Percentiles rank a stretch among this genome's conserved stretches.
Evolutionary conservation across 441 rosid genomes (phyloP).

Genomic region (Croton laevigatus): DNA sequence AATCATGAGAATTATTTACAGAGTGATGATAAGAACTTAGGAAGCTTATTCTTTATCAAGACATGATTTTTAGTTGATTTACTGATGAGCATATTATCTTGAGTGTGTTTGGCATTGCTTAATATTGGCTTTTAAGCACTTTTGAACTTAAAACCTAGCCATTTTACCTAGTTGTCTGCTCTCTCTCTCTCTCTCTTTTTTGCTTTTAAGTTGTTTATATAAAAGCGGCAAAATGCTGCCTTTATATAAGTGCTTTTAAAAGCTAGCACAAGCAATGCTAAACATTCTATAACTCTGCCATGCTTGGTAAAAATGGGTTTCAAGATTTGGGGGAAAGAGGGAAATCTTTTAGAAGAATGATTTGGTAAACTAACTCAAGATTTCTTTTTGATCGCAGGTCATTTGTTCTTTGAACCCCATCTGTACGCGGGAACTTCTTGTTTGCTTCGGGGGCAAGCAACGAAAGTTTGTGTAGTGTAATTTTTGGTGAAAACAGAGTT

Average conservation of each 20-base stretch:
- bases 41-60: not conserved
- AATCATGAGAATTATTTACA: not conserved
- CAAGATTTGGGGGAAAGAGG: not conserved
- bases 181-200: too few relatives aligned
- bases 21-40: not conserved
- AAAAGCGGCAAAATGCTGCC: too few relatives aligned
- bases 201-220: too few relatives aligned
- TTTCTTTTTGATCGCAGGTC: constrained; percentile 32
- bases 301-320: not conserved
- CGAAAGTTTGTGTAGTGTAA: constrained; percentile 14
- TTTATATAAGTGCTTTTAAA: too few relatives aligned
- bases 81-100: not conserved
- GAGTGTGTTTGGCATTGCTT: not conserved
- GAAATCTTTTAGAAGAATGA: not conserved
- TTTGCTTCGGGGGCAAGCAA: constrained; percentile 26
- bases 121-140: too few relatives aligned
- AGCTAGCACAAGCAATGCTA: too few relatives aligned
- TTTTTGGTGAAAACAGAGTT: constrained; percentile 20
- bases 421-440: constrained; percentile 14
- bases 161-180: too few relatives aligned
- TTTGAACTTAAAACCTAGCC: too few relatives aligned
- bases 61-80: not conserved
- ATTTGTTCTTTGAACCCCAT: constrained; percentile 1
- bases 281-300: not conserved
- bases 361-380: not conserved